Percentiles rank a stretch among this genome's conserved stretches.
phyloP scores from a whole-genome alignment of 2,329 filamentous ascomycete species.

The Phialophora verrucosa region DNA sequence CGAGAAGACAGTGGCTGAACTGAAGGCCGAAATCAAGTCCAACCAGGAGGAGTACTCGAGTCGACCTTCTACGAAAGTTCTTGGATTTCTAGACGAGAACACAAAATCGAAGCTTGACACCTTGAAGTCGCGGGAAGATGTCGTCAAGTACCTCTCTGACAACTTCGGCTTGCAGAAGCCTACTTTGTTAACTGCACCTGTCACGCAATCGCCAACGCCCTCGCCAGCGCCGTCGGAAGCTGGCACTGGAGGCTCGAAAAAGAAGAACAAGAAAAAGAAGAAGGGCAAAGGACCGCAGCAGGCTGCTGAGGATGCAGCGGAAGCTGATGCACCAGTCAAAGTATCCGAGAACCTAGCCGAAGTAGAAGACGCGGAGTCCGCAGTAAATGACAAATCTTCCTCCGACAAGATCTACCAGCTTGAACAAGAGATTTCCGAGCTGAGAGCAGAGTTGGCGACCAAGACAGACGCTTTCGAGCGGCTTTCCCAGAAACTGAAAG shows the following conservation, averaged over 20 bases:
- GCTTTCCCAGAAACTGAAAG: conserved; percentile 72
- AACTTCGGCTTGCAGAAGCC: conserved; percentile 34
- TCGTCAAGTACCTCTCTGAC: conserved; percentile 51
- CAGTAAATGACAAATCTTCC: conserved; percentile 3
- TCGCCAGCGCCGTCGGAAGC: conserved; percentile 37
- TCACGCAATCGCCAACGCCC: conserved; percentile 34
- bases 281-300: conserved; percentile 56
- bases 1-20: conserved; percentile 55
- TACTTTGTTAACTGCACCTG: conserved; percentile 17
- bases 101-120: conserved; percentile 24
- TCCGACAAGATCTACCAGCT: conserved; percentile 40
- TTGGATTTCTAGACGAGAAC: conserved; percentile 34
- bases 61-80: conserved; percentile 34
- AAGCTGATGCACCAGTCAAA: conserved; percentile 47
- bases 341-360: conserved; percentile 40
- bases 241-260: conserved; percentile 52
- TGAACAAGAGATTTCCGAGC: conserved; percentile 39
- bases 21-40: conserved; percentile 47
- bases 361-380: conserved; percentile 20
- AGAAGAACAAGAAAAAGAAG: conserved; percentile 90
- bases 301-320: conserved; percentile 48
- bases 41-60: conserved; percentile 30
- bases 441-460: conserved; percentile 47
- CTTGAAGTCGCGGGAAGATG: conserved; percentile 37
- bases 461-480: conserved; percentile 76